Evolutionary conservation across 1,284 basidiomycete species (phyloP).

Genomic region (Sphagnurus paluster): DNA sequence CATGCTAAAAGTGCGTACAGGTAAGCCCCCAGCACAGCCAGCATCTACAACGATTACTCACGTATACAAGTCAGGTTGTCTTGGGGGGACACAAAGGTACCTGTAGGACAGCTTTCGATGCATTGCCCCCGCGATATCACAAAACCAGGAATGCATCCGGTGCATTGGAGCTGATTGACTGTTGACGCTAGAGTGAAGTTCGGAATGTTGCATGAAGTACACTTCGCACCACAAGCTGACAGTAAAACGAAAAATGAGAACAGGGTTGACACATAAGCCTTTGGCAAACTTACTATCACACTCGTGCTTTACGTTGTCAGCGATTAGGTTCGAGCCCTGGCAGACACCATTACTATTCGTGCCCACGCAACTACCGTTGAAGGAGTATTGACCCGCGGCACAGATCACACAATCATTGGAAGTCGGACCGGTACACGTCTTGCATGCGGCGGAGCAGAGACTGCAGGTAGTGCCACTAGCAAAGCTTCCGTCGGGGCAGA

Average conservation of each 20-base stretch:
- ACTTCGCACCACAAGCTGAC: constrained; percentile 74
- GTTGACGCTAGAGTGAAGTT: constrained; percentile 70
- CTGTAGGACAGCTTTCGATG: constrained; percentile 64
- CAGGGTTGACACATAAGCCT: neutral
- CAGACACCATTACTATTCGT: constrained; percentile 71
- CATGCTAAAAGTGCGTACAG: constrained; percentile 50
- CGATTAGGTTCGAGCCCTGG: constrained; percentile 64
- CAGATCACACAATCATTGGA: constrained; percentile 74
- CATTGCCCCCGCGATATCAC: constrained; percentile 71
- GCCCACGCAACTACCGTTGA: constrained; percentile 68
- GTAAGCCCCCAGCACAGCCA: constrained; percentile 2
- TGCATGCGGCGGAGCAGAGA: constrained; percentile 64
- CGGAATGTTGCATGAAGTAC: constrained; percentile 72
- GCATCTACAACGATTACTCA: constrained; percentile 31
- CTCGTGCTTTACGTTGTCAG: constrained; percentile 76
- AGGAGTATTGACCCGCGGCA: constrained; percentile 53
- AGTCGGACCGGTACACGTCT: constrained; percentile 66
- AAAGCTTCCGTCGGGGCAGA: constrained; percentile 69
- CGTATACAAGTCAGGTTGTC: constrained; percentile 71
- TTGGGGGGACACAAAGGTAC: constrained; percentile 67
- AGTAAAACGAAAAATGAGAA: constrained; percentile 1
- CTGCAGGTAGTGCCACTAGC: constrained; percentile 55
- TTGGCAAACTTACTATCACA: constrained; percentile 67
- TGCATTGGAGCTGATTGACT: constrained; percentile 66
- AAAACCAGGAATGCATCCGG: constrained; percentile 73